These are phyloP conservation scores for Aurinia saxatilis DNA, from an alignment of 345 rosid species.

Conservation along the genomic window DNA sequence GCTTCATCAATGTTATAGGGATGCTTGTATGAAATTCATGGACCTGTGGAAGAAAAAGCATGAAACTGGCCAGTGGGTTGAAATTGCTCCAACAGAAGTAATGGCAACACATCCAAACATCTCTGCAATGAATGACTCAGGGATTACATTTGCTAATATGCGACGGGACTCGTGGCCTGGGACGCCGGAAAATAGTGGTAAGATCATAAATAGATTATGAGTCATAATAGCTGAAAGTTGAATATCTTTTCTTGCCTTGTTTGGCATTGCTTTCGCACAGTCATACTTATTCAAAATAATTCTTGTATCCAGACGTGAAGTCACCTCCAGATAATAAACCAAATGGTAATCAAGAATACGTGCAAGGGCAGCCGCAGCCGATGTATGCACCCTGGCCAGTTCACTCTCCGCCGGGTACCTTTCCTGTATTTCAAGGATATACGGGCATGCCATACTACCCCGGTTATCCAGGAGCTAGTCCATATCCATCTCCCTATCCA, in stretches of 20 bases:
- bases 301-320: slow-evolving; percentile 46
- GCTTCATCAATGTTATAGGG: slow-evolving; percentile 45
- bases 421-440: slow-evolving; percentile 77
- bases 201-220: slow-evolving; percentile 17
- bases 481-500: slow-evolving; percentile 58
- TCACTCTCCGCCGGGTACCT: slow-evolving; percentile 79
- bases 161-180: slow-evolving; percentile 41
- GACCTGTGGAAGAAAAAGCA: slow-evolving; percentile 94
- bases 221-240: neutral
- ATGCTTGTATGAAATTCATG: slow-evolving; percentile 70
- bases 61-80: slow-evolving; percentile 91
- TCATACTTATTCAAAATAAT: neutral
- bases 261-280: slow-evolving; percentile 4
- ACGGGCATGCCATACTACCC: slow-evolving; percentile 79
- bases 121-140: slow-evolving; percentile 53
- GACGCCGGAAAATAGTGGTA: slow-evolving; percentile 44
- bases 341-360: slow-evolving; percentile 47
- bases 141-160: slow-evolving; percentile 52
- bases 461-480: slow-evolving; percentile 53
- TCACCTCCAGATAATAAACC: slow-evolving; percentile 46
- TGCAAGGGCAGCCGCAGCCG: slow-evolving; percentile 65
- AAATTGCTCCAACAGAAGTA: slow-evolving; percentile 72
- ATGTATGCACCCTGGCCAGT: slow-evolving; percentile 84
- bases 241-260: neutral
- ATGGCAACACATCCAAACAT: slow-evolving; percentile 47